Evolutionary conservation across 1,139 yeast genomes (phyloP).

Genomic region (Pichia sp.): DNA sequence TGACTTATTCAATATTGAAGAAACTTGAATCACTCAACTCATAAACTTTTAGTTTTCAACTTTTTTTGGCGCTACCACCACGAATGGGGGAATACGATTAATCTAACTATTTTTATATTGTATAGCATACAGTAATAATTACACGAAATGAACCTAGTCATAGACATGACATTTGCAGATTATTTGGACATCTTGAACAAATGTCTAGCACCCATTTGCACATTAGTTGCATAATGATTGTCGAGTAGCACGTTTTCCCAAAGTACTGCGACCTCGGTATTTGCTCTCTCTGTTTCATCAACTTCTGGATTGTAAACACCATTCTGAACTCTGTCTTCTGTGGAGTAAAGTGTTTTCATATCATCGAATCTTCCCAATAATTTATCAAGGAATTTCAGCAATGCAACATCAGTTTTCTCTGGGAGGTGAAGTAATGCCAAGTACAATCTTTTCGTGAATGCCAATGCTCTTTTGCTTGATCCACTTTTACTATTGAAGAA

Average conservation of each 20-base stretch:
- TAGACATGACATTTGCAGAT: neutral
- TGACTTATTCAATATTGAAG: slow-evolving; percentile 15
- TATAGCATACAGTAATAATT: neutral
- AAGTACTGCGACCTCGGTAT: slow-evolving; percentile 80
- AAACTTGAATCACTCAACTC: slow-evolving; percentile 2
- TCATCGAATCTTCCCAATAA: slow-evolving; percentile 63
- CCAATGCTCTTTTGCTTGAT: slow-evolving; percentile 63
- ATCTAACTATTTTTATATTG: neutral
- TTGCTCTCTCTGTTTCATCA: slow-evolving; percentile 65
- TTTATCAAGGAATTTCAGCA: slow-evolving; percentile 70
- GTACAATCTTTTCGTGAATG: slow-evolving; percentile 77
- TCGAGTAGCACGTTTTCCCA: slow-evolving; percentile 82
- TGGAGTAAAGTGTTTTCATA: slow-evolving; percentile 67
- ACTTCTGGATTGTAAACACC: slow-evolving; percentile 67
- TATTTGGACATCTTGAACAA: slow-evolving; percentile 28
- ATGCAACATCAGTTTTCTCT: slow-evolving; percentile 78
- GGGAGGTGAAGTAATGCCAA: slow-evolving; percentile 67
- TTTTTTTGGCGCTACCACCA: neutral
- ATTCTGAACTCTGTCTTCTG: slow-evolving; percentile 80
- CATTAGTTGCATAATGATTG: slow-evolving; percentile 75
- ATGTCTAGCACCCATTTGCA: slow-evolving; percentile 48
- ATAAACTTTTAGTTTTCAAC: neutral
- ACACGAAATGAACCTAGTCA: neutral
- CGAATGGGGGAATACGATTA: too few species aligned
- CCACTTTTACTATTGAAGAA: slow-evolving; percentile 76